Evolutionary conservation across 495 filamentous ascomycete species (phyloP), one percentile per base, ranked within the genome.

Genomic region (Tetracladium marchalianum): DNA sequence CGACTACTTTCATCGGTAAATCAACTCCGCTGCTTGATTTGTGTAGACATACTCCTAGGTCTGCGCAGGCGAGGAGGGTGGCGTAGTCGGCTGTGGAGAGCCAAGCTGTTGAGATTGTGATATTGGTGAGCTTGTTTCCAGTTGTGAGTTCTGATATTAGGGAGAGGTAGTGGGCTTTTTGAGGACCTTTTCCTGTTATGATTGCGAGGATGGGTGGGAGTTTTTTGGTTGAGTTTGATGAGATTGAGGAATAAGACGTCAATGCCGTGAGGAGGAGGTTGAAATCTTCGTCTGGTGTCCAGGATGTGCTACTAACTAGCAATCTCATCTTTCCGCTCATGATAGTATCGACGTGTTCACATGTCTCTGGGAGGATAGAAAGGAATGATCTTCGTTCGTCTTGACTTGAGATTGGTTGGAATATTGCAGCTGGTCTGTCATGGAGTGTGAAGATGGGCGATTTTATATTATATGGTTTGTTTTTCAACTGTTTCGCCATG

Each of bases 1-100:
- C 92, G 5, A 99, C 90, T 7, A 99, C 90, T 66, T 99, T 99
- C 92, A 99, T 99, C 0, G 92, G 92, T 17, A 99, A 66, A 66
- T 99, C 92, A 0, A 99, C 87, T 2, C 92, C 92, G 37, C 87
- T 94, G 53, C 83, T 90, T 52, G 86, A 93, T 44, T 77, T 93
- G 63, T 99, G 92, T 40, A 99, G 69, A 55, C 85, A 92, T 13
- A 99, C 76, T 1, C 92, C 92, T 10, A 97, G 62, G 47, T 96
- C 92, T 13, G 92, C 90, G 36, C 81, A 82, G 22, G 81, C 87
- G n/a, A 99, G 72, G 11, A 97, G 73, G 4, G 64, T 71, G 1
- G 92, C 90, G 61, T 99, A 99, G 58, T 95, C 87, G 22, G 73
- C 66, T 6, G 84, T 79, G 31, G 73, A 80, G 6, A 97, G 70